A percentile compares a stretch with the other conserved stretches of the same genome.
Evolutionary conservation across 805 yeast genomes (phyloP).

Genomic region (Tetrapisispora nanseiensis): DNA sequence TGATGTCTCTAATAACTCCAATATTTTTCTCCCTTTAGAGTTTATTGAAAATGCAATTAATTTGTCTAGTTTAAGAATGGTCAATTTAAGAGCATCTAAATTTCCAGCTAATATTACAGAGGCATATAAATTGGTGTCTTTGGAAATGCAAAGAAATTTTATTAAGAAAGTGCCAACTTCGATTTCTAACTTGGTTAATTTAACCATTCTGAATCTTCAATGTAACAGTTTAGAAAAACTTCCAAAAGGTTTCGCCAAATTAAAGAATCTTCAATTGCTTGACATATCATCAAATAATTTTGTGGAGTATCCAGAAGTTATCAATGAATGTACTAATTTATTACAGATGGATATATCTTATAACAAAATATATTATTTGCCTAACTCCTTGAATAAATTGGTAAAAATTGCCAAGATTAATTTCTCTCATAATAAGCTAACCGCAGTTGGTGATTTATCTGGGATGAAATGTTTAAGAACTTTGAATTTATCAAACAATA

Average conservation of each 20-base stretch:
- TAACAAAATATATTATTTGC: conserved; percentile 55
- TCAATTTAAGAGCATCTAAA: conserved; percentile 59
- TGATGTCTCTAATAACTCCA: conserved; percentile 80
- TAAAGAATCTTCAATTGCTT: conserved; percentile 46
- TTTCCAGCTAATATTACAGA: conserved; percentile 69
- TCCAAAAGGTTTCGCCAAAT: conserved; percentile 50
- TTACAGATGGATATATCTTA: conserved; percentile 71
- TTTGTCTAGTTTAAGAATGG: conserved; percentile 55
- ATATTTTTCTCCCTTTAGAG: conserved; percentile 72
- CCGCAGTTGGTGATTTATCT: conserved; percentile 34
- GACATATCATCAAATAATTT: conserved; percentile 76
- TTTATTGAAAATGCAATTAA: conserved; percentile 76
- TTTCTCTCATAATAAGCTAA: conserved; percentile 61
- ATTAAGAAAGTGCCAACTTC: conserved; percentile 52
- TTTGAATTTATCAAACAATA: conserved; percentile 70
- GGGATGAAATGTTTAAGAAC: conserved; percentile 50
- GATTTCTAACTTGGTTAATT: conserved; percentile 42
- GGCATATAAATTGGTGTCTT: conserved; percentile 52
- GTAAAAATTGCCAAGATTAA: conserved; percentile 57
- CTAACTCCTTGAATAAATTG: conserved; percentile 51
- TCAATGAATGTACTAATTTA: conserved; percentile 50
- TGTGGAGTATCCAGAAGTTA: conserved; percentile 50
- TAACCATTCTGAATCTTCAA: conserved; percentile 55
- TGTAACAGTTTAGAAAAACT: conserved; percentile 61
- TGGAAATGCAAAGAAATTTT: conserved; percentile 73